Evolutionary conservation across 495 filamentous ascomycete species (phyloP), one percentile per base, ranked within the genome.

Genomic region (Acidomyces sp.): DNA sequence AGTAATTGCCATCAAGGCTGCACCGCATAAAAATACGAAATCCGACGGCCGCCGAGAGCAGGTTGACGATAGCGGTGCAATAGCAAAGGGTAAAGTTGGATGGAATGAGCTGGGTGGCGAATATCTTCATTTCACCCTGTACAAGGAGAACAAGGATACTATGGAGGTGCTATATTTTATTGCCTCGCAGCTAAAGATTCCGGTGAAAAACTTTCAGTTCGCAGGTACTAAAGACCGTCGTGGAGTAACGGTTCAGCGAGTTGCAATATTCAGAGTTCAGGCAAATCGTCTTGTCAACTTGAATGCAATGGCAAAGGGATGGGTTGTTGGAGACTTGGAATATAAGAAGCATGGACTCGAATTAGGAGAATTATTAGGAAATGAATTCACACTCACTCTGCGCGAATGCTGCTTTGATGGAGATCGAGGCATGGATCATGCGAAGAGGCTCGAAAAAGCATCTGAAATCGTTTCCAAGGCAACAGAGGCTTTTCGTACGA

Each of bases 71-170:
- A 52, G 51, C 4, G 56, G 55, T 19, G 53, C 49, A 21, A 15
- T 48, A 10, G 52, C 52, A 30, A 52, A 57, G 31, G 53, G 55
- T 13, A 63, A 65, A 20, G 42, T 65, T 12, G 64, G 62, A 32
- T 80, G 75, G 73, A 62, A 70, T 21, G 74, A 77, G 41, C 67
- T 76, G 9, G 81, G 79, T 13, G 85, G 82, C 1, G 74, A 80
- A 6, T 87, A 84, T 54, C 69, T 95, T 6, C 90, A 97, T 58
- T 92, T 96, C 55, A 83, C 84, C 0, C 71, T 97, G 27, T 90
- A 87, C 67, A 97, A 97, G 63, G 90, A 96, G 61, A 97, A 97
- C 60, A 85, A 85, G 51, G 92, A 97, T 53, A 97, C 92, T 1
- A 93, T 95, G 85, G 88, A 97, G 46, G 78, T 82, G 0, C 66